Evolutionary conservation across 1,284 basidiomycete genomes (phyloP), one percentile per base, ranked within the genome.

Genomic region (Boletus mariae): DNA sequence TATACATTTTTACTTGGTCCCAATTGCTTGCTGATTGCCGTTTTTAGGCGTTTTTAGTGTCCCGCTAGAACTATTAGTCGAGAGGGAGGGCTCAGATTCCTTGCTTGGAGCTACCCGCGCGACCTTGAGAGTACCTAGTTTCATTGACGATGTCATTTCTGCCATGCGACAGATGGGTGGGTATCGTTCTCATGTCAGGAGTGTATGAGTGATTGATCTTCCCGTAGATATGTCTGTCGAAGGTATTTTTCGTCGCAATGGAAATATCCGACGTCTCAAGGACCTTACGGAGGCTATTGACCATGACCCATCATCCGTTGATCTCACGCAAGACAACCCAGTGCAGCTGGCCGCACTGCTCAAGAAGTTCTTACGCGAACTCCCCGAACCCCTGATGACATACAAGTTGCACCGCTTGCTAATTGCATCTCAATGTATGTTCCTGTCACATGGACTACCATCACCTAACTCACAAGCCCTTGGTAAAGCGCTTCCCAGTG

Each of bases 161-260:
- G 94, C 97, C 3, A 98, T 99, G 96, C 83, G 91, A 67, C 95
- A 98, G 72, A 98, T 98, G 96, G 96, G 94, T 95, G 58, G 65
- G 90, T 79, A 2, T 28, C 25, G 23, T 28, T 53, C 29, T 56
- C 28, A 20, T 52, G 45, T 42, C 35, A 40, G 20, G 44, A 46
- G 50, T 29, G 20, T 29, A 29, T 54, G 28, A 44, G 52, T 47
- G 41, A 53, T 43, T 20, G 20, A 53, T 45, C 45, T n/a, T 17
- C 35, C 52, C 50, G 12, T 61, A 96, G 94, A 99, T 73, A 93
- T 99, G 89, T 98, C 96, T 5, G 82, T 99, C 37, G 97, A 99
- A 72, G 96, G 96, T 56, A 97, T 99, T 58, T 99, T 99, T 81
- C 84, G 96, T 51, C 95, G 97, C 76, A 98, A 98, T 68, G 96